phyloP scores from a whole-genome alignment of 2,329 filamentous ascomycete species.

The Aureobasidium sp. region DNA sequence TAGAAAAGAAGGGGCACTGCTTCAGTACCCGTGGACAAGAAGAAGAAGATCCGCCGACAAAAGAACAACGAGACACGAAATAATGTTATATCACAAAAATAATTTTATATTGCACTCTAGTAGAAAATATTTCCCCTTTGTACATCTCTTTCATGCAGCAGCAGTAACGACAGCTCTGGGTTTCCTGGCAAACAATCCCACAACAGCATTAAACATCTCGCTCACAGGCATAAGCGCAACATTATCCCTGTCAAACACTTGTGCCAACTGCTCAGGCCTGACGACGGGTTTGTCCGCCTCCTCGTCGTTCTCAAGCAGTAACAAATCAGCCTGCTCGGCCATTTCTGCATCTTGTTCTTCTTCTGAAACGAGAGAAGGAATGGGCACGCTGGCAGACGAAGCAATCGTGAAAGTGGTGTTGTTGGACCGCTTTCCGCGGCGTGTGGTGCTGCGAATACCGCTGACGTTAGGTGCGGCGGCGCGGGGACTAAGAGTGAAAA shows the following conservation, averaged over 20 bases:
- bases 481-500: slow-evolving; percentile 45
- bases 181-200: slow-evolving; percentile 56
- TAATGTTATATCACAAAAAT: no score
- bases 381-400: not conserved
- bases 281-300: slow-evolving; percentile 56
- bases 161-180: slow-evolving; percentile 27
- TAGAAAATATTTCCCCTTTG: no score
- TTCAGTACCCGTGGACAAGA: no score
- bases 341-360: slow-evolving; percentile 23
- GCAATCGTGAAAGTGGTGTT: slow-evolving; percentile 2
- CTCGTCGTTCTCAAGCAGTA: slow-evolving; percentile 25
- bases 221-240: slow-evolving; percentile 65
- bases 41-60: no score
- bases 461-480: slow-evolving; percentile 10
- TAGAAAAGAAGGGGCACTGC: no score
- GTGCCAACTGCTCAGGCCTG: slow-evolving; percentile 59
- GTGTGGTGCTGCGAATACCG: not conserved
- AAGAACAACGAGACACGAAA: no score
- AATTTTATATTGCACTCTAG: no score
- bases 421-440: slow-evolving; percentile 4
- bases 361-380: not conserved
- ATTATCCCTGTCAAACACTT: slow-evolving; percentile 63
- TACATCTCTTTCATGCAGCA: not conserved
- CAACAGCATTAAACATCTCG: slow-evolving; percentile 69
- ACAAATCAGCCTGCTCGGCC: slow-evolving; percentile 27